Evolutionary conservation across 192 early-diverging fungal genomes (phyloP).

Genomic region (Umbelopsis sp.): DNA sequence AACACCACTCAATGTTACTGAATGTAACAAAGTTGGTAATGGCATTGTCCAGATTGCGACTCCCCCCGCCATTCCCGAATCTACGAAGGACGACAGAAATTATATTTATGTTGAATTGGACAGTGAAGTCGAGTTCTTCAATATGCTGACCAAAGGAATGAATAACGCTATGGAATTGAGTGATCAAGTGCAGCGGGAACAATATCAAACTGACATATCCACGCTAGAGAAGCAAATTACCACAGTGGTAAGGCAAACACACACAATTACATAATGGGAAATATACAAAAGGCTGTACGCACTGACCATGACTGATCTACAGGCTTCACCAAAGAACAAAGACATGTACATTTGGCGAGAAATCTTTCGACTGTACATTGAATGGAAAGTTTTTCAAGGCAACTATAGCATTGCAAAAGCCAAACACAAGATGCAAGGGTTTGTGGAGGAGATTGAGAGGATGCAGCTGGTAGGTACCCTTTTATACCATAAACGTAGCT

Average conservation of each 20-base stretch:
- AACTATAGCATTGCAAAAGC: constrained; percentile 44
- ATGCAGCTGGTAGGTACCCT: constrained; percentile 45
- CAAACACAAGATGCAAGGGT: constrained; percentile 59
- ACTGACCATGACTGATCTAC: neutral
- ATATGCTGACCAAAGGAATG: constrained; percentile 29
- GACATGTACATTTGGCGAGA: constrained; percentile 77
- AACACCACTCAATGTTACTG: neutral
- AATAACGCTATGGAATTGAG: constrained; percentile 5
- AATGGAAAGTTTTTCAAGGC: constrained; percentile 67
- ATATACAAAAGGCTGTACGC: neutral
- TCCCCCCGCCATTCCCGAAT: neutral
- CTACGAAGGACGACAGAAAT: neutral
- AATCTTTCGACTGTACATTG: constrained; percentile 69
- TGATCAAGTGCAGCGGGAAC: constrained; percentile 18
- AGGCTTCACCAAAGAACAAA: constrained; percentile 71
- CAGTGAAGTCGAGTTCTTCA: constrained; percentile 36
- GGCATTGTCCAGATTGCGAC: neutral
- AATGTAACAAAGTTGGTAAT: neutral
- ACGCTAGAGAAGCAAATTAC: constrained; percentile 23
- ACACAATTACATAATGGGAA: no score
- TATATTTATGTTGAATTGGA: constrained; percentile 31
- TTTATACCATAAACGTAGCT: no score
- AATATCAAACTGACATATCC: constrained; percentile 20
- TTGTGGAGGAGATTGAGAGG: constrained; percentile 52
- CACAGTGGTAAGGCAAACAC: constrained; percentile 22